Percentiles rank a stretch among this genome's conserved stretches.
Conservation (phyloP, 116 monocot genomes). For the Trichopus zeylanicus region DNA sequence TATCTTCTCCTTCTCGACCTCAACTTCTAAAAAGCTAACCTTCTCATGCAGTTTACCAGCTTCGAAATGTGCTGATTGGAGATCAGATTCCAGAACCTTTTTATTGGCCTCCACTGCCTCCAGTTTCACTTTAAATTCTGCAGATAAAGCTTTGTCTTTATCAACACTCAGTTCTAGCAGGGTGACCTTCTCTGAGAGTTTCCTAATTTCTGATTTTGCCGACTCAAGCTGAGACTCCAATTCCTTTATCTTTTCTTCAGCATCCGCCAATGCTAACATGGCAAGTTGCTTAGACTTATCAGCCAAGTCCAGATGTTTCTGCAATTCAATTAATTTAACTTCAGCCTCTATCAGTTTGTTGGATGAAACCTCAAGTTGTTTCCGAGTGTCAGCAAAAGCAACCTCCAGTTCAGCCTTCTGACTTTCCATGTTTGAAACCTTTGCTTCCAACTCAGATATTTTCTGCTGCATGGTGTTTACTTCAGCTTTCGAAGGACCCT, state of each 20-base stretch:
- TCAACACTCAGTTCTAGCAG: background rate
- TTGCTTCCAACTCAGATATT: constrained; percentile 14
- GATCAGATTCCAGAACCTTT: background rate
- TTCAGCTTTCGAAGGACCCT: constrained; percentile 4
- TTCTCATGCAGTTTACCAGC: constrained; percentile 1
- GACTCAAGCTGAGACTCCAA: constrained; percentile 8
- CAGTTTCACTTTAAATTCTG: background rate
- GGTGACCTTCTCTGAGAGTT: background rate
- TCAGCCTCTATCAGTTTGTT: constrained; percentile 27
- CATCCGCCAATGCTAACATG: constrained; percentile 6
- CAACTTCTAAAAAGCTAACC: background rate
- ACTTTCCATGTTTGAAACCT: constrained; percentile 12
- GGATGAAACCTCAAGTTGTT: constrained; percentile 21
- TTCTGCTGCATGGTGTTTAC: background rate
- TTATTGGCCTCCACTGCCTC: background rate
- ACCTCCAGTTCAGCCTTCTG: constrained; percentile 48
- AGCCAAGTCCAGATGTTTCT: constrained; percentile 18
- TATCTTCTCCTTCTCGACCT: constrained; percentile 2
- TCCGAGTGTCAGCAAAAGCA: constrained; percentile 25
- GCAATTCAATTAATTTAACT: constrained; percentile 32
- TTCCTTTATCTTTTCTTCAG: constrained; percentile 1
- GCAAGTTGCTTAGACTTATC: constrained; percentile 19
- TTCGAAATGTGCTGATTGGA: constrained; percentile 1
- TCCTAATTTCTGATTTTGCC: background rate
- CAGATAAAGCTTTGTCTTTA: constrained; percentile 1